Percentiles rank a stretch among this genome's conserved stretches.
Evolutionary conservation across 495 filamentous ascomycete genomes (phyloP).

Genomic region (Astrothelium macrocarpum): DNA sequence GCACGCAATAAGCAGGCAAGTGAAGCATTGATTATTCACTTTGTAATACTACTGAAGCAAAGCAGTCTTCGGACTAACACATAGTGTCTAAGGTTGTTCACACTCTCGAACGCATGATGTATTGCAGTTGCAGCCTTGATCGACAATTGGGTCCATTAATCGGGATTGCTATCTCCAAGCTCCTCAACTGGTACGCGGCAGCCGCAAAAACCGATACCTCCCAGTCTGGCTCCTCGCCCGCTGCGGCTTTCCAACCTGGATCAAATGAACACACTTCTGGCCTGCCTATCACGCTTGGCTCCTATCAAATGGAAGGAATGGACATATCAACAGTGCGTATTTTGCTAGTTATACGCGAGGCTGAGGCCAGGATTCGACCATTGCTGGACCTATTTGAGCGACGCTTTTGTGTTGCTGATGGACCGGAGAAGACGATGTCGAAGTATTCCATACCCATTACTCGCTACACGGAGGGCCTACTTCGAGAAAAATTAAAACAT

Average conservation of each 20-base stretch:
- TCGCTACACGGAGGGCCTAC: neutral
- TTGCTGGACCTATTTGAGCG: neutral
- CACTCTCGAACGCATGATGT: neutral
- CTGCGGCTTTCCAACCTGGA: neutral
- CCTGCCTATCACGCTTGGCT: neutral
- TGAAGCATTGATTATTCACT: neutral
- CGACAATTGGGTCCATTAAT: neutral
- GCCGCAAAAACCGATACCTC: neutral
- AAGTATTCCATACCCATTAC: neutral
- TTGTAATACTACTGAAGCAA: neutral
- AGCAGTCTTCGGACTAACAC: neutral
- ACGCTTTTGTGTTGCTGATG: neutral
- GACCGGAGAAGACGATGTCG: neutral
- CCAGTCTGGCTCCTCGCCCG: neutral
- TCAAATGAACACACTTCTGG: neutral
- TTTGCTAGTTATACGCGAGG: neutral
- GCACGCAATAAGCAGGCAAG: neutral
- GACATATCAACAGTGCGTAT: neutral
- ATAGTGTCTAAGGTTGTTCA: neutral
- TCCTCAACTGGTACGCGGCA: neutral
- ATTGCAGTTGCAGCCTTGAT: conserved; percentile 1
- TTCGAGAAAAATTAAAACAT: neutral
- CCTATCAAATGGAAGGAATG: neutral
- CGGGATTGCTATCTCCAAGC: neutral
- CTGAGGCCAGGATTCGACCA: neutral